Conservation (phyloP, 176 grass and related monocot species). For the Urochloa ruziziensis region DNA sequence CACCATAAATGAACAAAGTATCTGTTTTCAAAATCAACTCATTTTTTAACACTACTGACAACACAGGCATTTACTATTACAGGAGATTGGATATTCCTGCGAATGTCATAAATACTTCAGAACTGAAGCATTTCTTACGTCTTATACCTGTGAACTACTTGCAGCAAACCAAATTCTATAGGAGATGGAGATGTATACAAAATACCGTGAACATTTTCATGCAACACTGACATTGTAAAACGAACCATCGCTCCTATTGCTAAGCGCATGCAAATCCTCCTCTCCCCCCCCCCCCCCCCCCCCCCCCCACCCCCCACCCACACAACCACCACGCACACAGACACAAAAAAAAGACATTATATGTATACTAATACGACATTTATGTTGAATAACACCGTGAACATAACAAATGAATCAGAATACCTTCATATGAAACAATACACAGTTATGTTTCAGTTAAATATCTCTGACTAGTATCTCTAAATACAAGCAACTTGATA, state of each 20-base stretch:
- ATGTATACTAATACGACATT: not conserved
- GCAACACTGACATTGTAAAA: not conserved
- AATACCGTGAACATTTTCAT: not conserved
- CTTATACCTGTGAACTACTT: too few species aligned
- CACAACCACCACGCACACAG: too few species aligned
- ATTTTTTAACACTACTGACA: not conserved
- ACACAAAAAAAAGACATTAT: slow-evolving; percentile 2
- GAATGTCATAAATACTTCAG: slow-evolving; percentile 6
- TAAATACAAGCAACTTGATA: slow-evolving; percentile 13
- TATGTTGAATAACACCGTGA: not conserved
- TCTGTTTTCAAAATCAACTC: not conserved
- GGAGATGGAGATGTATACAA: not conserved
- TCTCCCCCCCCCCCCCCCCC: too few species aligned
- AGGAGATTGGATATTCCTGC: not conserved
- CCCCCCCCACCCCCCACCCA: too few species aligned
- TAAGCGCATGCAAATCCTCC: not conserved
- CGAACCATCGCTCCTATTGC: not conserved
- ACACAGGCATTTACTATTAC: slow-evolving; percentile 4
- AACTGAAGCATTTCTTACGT: not conserved
- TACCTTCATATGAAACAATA: not conserved
- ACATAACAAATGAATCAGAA: not conserved
- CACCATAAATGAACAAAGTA: not conserved
- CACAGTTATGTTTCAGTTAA: not conserved
- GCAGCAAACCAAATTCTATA: not conserved
- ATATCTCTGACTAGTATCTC: not conserved